Conservation (phyloP, 306 rosid genomes). For the Trichosanthes truncata region DNA sequence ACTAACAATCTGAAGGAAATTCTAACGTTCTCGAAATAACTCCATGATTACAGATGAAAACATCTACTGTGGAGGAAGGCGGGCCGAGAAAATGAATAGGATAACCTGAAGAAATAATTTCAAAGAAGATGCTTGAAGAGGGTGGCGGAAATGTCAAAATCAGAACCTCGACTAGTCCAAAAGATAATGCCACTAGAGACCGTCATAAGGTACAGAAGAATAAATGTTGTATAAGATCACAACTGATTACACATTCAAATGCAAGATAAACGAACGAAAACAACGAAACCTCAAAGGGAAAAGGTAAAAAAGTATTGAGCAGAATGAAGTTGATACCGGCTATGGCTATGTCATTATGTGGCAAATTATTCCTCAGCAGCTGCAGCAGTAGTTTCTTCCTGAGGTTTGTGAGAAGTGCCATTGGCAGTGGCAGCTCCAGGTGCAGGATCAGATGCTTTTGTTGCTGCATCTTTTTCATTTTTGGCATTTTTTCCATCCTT, state of each 20-base stretch:
- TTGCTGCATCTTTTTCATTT: constrained; percentile 46
- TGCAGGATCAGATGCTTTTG: constrained; percentile 41
- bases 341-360: constrained; percentile 21
- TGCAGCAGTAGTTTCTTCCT: constrained; percentile 33
- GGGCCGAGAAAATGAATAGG: not conserved
- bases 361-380: constrained; percentile 38
- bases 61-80: not conserved
- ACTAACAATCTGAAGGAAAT: not conserved
- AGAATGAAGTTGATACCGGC: constrained; percentile 1
- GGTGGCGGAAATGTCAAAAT: constrained; percentile 9
- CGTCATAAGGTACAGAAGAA: constrained; percentile 11
- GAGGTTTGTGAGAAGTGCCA: constrained; percentile 34
- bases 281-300: not conserved
- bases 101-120: not conserved
- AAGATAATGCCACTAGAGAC: constrained; percentile 10
- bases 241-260: constrained; percentile 11
- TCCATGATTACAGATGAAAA: not conserved
- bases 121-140: constrained; percentile 3
- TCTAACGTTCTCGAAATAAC: not conserved
- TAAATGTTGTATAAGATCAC: constrained; percentile 13
- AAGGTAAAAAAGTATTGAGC: constrained; percentile 2
- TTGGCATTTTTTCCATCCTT: constrained; percentile 42
- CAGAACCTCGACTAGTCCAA: constrained; percentile 16
- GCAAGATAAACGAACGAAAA: not conserved
- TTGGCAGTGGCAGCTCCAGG: constrained; percentile 41